phyloP scores from a whole-genome alignment of 2,329 filamentous ascomycete species.

The Diaporthe nobilis region DNA sequence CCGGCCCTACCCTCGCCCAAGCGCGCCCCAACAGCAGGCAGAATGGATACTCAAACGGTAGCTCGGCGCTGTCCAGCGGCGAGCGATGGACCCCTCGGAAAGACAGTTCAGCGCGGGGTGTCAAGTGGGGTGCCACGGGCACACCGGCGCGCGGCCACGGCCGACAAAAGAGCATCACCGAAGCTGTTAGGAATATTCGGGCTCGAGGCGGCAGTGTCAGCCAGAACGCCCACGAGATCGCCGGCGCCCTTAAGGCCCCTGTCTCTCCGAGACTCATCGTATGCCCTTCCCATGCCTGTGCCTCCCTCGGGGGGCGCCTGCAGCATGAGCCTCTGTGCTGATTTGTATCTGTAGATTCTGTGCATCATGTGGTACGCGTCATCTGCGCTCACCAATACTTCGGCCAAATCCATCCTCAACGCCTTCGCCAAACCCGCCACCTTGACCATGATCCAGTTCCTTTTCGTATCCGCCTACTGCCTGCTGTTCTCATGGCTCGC shows the following conservation, averaged over 20 bases:
- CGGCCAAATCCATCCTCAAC: conserved; percentile 96
- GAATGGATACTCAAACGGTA: conserved; percentile 49
- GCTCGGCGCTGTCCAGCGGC: conserved; percentile 47
- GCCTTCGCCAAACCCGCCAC: conserved; percentile 92
- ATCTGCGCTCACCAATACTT: conserved; percentile 96
- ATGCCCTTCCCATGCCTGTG: conserved; percentile 52
- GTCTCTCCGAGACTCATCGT: conserved; percentile 91
- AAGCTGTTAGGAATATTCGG: conserved; percentile 88
- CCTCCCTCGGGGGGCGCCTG: conserved; percentile 2
- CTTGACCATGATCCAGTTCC: conserved; percentile 93
- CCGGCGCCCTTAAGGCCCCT: conserved; percentile 89
- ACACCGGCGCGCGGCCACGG: conserved; percentile 64
- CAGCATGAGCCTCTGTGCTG: conserved; percentile 45
- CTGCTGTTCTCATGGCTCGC: conserved; percentile 84
- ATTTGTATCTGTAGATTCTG: conserved; percentile 71
- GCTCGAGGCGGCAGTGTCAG: conserved; percentile 87
- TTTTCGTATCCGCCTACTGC: conserved; percentile 91
- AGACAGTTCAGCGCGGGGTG: conserved; percentile 56
- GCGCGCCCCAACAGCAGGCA: conserved; percentile 41
- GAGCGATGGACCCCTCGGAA: conserved; percentile 75
- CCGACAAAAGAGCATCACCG: conserved; percentile 88
- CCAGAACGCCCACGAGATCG: conserved; percentile 94
- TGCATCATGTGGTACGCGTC: conserved; percentile 96
- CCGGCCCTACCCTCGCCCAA: conserved; percentile 20
- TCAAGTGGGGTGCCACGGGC: conserved; percentile 49